Evolutionary conservation across 257 asterid genomes (phyloP), one percentile per base, ranked within the genome.

Genomic region (Pogostemon cablin): DNA sequence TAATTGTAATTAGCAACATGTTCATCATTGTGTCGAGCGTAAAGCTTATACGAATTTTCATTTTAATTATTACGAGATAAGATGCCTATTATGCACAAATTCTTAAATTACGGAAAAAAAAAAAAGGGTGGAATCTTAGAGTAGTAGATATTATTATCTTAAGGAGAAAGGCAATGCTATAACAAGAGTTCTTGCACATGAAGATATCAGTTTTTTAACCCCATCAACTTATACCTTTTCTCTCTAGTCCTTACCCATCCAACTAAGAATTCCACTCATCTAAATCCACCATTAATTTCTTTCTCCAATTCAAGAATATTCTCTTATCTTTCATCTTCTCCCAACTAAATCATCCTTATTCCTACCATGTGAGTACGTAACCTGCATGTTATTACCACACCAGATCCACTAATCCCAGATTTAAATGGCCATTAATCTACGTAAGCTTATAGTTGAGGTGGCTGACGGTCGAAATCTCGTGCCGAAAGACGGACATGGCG

Each of bases 401-500:
- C 12, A 32, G 50, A 44, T 44, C 12, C 41, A 37, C 15, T 9
- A 17, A n/a, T 50, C 11, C 37, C 9, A 6, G 20, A 4, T 38
- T 4, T 9, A 3, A 43, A 92, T 90, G 96, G 90, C 70, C 38
- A 70, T 71, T 0, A 15, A 15, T 15, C 74, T 67, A 3, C 81
- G 87, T 9, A 90, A 88, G 72, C 98, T 92, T 32, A 65, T 86
- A 43, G 98, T 92, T 0, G 98, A 92, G 70, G 93, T 90, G 10
- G 72, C 83, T 0, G 96, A 92, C 20, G 98, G 95, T 2, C 84
- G 96, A 9, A 82, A 85, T 44, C 92, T 92, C 2, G 67, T 61
- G 0, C 98, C 98, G 0, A 92, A 90, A 69, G 98, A 92, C 56
- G 98, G 98, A 6, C 95, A 88, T 9, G 98, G 98, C 4, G 69